Evolutionary conservation across 2,329 filamentous ascomycete species (phyloP).

Genomic region (Hymenoscyphus occultus): DNA sequence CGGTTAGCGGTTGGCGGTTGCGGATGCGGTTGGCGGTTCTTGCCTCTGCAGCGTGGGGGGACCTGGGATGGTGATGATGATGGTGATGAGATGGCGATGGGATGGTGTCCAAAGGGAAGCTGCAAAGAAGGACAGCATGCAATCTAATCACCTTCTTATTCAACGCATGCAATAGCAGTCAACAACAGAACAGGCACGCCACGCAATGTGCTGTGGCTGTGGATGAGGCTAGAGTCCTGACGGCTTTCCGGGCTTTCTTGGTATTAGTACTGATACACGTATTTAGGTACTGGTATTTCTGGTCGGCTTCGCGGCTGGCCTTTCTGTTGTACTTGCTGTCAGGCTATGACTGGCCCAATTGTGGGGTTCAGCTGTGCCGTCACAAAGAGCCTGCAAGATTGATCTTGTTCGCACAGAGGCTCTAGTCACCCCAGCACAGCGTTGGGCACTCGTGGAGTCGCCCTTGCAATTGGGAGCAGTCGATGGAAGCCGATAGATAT

Average conservation of each 20-base stretch:
- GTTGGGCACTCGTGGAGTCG: neutral
- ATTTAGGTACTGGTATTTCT: neutral
- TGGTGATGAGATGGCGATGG: neutral
- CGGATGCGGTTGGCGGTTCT: neutral
- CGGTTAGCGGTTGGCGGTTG: neutral
- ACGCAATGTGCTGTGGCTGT: neutral
- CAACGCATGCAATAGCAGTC: neutral
- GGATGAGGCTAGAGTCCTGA: neutral
- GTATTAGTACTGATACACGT: no score
- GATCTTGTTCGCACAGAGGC: neutral
- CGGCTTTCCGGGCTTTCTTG: no score
- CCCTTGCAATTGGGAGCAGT: neutral
- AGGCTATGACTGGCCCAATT: neutral
- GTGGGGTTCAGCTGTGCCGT: conserved; percentile 1
- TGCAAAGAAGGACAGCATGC: neutral
- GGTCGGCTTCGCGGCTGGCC: neutral
- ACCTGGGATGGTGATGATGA: neutral
- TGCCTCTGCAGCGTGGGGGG: neutral
- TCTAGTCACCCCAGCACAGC: neutral
- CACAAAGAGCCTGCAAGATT: conserved; percentile 6
- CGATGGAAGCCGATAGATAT: neutral
- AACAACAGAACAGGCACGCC: neutral
- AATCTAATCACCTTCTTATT: neutral
- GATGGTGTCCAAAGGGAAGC: neutral
- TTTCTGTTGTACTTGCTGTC: neutral